Evolutionary conservation across 306 rosid genomes (phyloP).

Genomic region (Lupinus albus): DNA sequence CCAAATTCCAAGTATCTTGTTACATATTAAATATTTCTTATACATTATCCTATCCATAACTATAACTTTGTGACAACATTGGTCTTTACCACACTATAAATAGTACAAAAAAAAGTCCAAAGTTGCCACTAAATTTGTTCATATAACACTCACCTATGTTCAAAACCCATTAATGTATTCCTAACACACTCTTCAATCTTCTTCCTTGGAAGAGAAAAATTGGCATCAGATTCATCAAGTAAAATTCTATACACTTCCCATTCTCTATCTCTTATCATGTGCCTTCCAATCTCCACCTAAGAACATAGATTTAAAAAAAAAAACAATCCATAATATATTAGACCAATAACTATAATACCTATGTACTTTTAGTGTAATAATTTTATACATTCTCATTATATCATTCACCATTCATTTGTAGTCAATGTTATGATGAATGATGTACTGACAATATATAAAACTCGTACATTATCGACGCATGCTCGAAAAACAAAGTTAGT

Average conservation of each 20-base stretch:
- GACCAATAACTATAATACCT: neutral
- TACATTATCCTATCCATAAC: too few species aligned
- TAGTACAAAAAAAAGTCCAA: too few species aligned
- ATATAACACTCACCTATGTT: neutral
- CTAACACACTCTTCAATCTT: conserved; percentile 53
- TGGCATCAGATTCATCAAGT: conserved; percentile 52
- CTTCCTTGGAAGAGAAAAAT: conserved; percentile 37
- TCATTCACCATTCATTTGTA: too few species aligned
- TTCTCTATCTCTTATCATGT: conserved; percentile 54
- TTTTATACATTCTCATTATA: too few species aligned
- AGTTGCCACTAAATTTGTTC: too few species aligned
- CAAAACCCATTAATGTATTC: conserved; percentile 67
- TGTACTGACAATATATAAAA: too few species aligned
- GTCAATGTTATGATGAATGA: too few species aligned
- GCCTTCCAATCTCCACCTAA: conserved; percentile 61
- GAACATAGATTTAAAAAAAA: neutral
- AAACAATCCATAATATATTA: neutral
- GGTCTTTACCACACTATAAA: too few species aligned
- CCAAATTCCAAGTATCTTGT: neutral
- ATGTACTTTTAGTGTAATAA: too few species aligned
- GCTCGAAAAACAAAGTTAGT: neutral
- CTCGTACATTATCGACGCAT: too few species aligned
- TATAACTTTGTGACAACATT: too few species aligned
- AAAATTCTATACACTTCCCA: conserved; percentile 65
- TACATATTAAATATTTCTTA: neutral